phyloP scores from a whole-genome alignment of 2,329 filamentous ascomycete genomes.

The Aspergillus pseudotamarii region DNA sequence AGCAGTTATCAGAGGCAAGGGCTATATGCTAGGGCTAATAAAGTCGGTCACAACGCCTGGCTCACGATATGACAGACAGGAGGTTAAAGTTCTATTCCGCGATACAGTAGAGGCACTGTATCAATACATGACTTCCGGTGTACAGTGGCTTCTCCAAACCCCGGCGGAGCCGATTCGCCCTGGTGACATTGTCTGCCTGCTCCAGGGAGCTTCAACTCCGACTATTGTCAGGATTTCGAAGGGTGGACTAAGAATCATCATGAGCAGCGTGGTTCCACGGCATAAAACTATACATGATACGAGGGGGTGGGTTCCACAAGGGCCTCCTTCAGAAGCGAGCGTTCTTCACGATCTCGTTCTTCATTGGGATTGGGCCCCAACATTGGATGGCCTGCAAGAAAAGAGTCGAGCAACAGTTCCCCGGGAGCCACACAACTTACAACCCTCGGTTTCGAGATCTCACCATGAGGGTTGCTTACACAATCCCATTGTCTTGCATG shows the following conservation, averaged over 20 bases:
- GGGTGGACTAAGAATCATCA: background rate
- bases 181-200: background rate
- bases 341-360: background rate
- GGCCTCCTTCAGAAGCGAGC: background rate
- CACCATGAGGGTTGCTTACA: background rate
- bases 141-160: background rate
- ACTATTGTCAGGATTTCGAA: background rate
- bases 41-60: background rate
- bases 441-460: rapidly evolving
- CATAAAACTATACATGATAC: rapidly evolving
- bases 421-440: rapidly evolving
- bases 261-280: background rate
- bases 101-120: background rate
- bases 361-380: background rate
- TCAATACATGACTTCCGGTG: background rate
- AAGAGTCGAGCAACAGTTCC: background rate
- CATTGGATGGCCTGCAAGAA: background rate
- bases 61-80: background rate
- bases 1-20: background rate
- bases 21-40: background rate
- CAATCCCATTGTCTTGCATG: background rate
- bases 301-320: rapidly evolving
- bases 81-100: background rate
- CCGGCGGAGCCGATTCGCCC: background rate
- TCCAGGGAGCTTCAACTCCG: background rate